Evolutionary conservation across 805 yeast genomes (phyloP).

Genomic region (Lachancea waltii): DNA sequence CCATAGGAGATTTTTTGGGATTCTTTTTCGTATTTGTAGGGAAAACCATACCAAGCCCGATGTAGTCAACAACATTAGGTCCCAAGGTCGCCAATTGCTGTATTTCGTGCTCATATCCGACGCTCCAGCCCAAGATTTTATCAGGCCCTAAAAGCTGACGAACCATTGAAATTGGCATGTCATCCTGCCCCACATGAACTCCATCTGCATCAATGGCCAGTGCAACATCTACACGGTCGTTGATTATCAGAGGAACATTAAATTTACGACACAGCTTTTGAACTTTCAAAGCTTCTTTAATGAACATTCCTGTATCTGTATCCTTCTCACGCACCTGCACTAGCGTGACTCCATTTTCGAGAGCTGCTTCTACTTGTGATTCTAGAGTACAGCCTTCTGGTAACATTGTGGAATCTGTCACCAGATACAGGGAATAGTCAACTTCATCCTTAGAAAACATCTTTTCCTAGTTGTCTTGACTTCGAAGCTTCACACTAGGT

Average conservation of each 20-base stretch:
- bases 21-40: slow-evolving; percentile 66
- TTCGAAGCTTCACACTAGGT: too few species aligned
- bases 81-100: slow-evolving; percentile 30
- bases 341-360: slow-evolving; percentile 68
- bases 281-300: slow-evolving; percentile 52
- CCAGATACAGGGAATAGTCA: slow-evolving; percentile 59
- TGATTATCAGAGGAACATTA: slow-evolving; percentile 72
- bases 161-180: slow-evolving; percentile 53
- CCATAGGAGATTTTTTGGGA: slow-evolving; percentile 51
- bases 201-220: slow-evolving; percentile 87
- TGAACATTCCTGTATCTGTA: slow-evolving; percentile 59
- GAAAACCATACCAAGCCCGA: slow-evolving; percentile 79
- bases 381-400: slow-evolving; percentile 52
- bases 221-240: slow-evolving; percentile 85
- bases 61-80: slow-evolving; percentile 52
- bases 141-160: slow-evolving; percentile 62
- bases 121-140: slow-evolving; percentile 76
- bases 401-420: slow-evolving; percentile 71
- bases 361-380: slow-evolving; percentile 56
- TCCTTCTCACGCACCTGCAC: slow-evolving; percentile 81
- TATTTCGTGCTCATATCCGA: slow-evolving; percentile 50
- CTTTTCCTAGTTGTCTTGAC: background rate
- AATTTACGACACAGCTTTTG: slow-evolving; percentile 53
- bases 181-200: slow-evolving; percentile 89
- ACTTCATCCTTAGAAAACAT: slow-evolving; percentile 23